Percentiles rank a stretch among this genome's conserved stretches.
These are phyloP conservation scores for Podospora pseudocomata DNA, from an alignment of 495 filamentous ascomycete genomes.

Conservation along the genomic window DNA sequence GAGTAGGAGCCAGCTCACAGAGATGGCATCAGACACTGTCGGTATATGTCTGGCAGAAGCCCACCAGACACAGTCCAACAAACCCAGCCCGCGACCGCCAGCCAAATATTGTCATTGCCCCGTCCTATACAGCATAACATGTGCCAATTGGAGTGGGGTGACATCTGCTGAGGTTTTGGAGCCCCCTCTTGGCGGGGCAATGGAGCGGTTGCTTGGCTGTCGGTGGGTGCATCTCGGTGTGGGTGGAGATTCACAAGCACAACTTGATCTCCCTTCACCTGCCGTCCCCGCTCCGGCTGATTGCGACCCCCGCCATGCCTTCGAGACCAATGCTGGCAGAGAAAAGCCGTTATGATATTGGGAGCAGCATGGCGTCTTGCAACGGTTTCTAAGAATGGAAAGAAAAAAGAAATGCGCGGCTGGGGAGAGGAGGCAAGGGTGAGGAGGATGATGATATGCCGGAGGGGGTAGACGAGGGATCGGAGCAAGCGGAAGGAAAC, in stretches of 20 bases:
- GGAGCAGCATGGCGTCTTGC: neutral
- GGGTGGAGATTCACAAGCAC: neutral
- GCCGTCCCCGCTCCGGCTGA: neutral
- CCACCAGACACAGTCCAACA: neutral
- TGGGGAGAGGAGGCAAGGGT: neutral
- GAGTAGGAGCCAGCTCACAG: neutral
- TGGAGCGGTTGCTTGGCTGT: neutral
- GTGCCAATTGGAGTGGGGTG: neutral
- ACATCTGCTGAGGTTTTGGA: neutral
- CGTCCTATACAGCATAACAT: neutral
- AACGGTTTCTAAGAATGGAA: neutral
- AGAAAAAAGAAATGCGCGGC: neutral
- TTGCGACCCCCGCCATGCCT: neutral
- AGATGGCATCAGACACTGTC: neutral
- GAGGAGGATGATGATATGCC: neutral
- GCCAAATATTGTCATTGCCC: neutral
- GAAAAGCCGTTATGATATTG: neutral
- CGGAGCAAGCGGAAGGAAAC: neutral
- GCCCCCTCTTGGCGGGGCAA: neutral
- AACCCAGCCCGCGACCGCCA: neutral
- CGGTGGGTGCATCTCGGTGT: constrained; percentile 3
- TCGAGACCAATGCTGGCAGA: neutral
- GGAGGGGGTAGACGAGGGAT: neutral
- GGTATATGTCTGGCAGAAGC: neutral
- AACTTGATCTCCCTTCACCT: neutral